Conservation (phyloP, 139 green algal species). For the Tetradesmus lagerheimii region DNA sequence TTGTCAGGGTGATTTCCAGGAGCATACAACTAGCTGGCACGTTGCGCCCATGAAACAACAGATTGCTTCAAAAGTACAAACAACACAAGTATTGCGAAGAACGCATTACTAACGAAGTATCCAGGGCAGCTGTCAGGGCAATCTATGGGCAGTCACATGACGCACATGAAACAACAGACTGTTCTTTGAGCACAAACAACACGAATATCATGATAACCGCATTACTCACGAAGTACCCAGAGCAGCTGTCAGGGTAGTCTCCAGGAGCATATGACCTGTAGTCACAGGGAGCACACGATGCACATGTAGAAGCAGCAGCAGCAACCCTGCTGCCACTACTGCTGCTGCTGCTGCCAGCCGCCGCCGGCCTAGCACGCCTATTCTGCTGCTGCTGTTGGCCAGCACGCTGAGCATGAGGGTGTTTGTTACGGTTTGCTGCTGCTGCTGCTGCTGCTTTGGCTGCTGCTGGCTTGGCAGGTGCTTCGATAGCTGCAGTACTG, state of each 20-base stretch:
- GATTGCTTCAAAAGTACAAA: too few relatives aligned
- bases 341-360: background rate
- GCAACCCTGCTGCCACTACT: background rate
- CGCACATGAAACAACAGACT: too few relatives aligned
- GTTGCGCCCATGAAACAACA: too few relatives aligned
- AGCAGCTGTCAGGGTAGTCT: conserved; percentile 5
- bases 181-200: too few relatives aligned
- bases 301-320: background rate
- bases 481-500: background rate
- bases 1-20: too few relatives aligned
- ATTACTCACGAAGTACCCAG: conserved; percentile 14
- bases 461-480: background rate
- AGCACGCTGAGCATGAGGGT: background rate
- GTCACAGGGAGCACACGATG: background rate
- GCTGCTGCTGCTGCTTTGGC: background rate
- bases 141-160: background rate
- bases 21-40: too few relatives aligned
- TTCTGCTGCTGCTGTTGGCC: background rate
- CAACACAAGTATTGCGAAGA: too few relatives aligned
- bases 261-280: background rate
- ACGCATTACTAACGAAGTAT: conserved; percentile 10
- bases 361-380: background rate
- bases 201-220: too few relatives aligned
- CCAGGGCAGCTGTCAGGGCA: background rate
- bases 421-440: background rate